These are phyloP conservation scores for Cyanodermella asteris DNA, from an alignment of 2,329 filamentous ascomycete genomes.

Conservation along the genomic window DNA sequence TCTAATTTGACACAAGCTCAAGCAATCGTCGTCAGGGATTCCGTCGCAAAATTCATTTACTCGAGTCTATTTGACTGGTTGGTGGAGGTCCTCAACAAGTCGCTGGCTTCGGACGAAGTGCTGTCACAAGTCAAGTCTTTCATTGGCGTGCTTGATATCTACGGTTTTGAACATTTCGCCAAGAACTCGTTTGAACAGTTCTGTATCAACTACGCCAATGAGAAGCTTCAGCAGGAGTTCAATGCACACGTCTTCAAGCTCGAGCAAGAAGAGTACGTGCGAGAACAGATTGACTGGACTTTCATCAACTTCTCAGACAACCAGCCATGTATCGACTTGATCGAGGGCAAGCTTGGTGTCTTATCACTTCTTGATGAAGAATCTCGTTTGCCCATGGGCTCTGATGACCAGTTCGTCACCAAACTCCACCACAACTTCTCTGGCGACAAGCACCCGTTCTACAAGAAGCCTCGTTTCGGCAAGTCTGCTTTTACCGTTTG, in stretches of 20 bases:
- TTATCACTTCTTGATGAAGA: constrained; percentile 87
- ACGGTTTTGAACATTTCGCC: constrained; percentile 96
- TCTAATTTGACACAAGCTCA: constrained; percentile 89
- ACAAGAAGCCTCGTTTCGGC: constrained; percentile 95
- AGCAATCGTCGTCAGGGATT: constrained; percentile 83
- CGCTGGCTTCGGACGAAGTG: constrained; percentile 74
- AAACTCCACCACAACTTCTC: constrained; percentile 92
- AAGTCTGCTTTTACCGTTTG: constrained; percentile 96
- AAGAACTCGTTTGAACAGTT: constrained; percentile 99
- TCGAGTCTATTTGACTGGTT: constrained; percentile 97
- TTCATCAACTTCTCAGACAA: constrained; percentile 99
- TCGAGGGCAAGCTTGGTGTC: constrained; percentile 90
- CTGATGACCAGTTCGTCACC: constrained; percentile 87
- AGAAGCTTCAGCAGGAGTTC: constrained; percentile 97
- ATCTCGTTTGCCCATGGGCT: constrained; percentile 87
- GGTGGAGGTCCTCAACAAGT: constrained; percentile 86
- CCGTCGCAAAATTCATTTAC: constrained; percentile 96
- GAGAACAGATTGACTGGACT: constrained; percentile 95
- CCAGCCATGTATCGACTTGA: constrained; percentile 94
- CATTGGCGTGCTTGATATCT: constrained; percentile 97
- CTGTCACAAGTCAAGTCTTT: constrained; percentile 65
- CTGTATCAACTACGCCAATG: constrained; percentile 99
- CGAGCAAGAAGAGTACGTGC: constrained; percentile 92
- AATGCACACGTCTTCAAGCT: constrained; percentile 99
- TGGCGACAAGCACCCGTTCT: constrained; percentile 80